Conservation (phyloP, 192 early-diverging fungal genomes). For the Backusella mclennaniae region DNA sequence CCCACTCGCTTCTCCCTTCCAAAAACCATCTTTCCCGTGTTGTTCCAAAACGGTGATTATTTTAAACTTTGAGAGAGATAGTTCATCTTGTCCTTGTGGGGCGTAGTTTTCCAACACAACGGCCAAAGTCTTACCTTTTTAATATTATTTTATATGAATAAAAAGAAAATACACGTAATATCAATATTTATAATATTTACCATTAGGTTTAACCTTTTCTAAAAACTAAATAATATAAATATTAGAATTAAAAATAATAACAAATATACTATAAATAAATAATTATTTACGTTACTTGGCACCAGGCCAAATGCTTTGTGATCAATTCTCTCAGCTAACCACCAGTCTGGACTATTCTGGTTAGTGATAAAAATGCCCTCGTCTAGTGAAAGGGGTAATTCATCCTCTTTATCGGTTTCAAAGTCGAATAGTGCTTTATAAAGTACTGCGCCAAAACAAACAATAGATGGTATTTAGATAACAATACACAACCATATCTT, state of each 20-base stretch:
- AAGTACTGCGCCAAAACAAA: not conserved
- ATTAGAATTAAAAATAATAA: not conserved
- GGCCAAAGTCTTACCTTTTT: conserved; percentile 38
- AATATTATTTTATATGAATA: not conserved
- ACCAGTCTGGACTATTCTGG: conserved; percentile 51
- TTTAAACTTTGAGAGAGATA: conserved; percentile 60
- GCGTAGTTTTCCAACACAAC: conserved; percentile 67
- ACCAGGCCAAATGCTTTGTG: conserved; percentile 37
- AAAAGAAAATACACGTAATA: not conserved
- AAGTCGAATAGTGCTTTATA: conserved; percentile 44
- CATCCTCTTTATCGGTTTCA: conserved; percentile 62
- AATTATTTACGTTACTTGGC: conserved; percentile 43
- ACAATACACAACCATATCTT: not conserved
- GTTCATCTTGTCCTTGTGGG: conserved; percentile 57
- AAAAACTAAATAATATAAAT: conserved; percentile 19
- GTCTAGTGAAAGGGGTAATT: conserved; percentile 54
- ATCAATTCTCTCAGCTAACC: conserved; percentile 42
- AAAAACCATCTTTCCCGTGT: conserved; percentile 62
- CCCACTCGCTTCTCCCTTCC: conserved; percentile 63
- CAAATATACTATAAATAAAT: not conserved
- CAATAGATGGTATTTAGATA: not conserved
- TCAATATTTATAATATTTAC: not conserved
- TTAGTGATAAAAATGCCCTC: conserved; percentile 56
- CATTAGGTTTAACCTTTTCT: conserved; percentile 3
- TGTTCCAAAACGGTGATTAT: conserved; percentile 66